Base-by-base conservation (phyloP, 2,329 filamentous ascomycete species). In the Pochonia chlamydosporia region DNA sequence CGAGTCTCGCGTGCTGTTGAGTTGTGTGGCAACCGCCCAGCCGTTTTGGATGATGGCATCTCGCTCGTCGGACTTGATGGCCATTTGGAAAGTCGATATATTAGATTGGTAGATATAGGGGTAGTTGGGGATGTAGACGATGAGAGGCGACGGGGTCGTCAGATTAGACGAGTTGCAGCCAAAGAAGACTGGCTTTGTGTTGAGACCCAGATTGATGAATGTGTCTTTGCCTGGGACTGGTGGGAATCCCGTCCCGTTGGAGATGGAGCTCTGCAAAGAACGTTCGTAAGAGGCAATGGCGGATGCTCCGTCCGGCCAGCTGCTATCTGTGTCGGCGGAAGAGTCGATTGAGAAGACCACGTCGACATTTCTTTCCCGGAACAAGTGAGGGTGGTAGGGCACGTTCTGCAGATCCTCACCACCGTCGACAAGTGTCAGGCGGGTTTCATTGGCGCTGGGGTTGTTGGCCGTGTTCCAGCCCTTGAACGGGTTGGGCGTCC, bases 1-100 rank as follows among this genome's bases (percentile, higher is more conserved):
- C 3, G 67, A 57, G 62, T 95, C 85, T 3, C 84, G 62, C 1
- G 89, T 91, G 43, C 76, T 80, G 68, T 97, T 96, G 44, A 80
- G 89, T 72, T 86, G 84, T 0, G 91, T 96, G 3, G 80, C 91
- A 16, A 85, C 81, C 56, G 93, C 80, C 70, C 87, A 93, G 18
- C 89, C 92, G 68, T 99, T 97, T 55, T 79, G 66, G 59, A 99
- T 89, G 60, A 96, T 87, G 52, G 77, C 76, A 62, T 96, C 81
- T 52, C 92, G 87, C 68, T 89, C 67, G 1, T 62, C 66, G 56
- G 80, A 67, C 30, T 77, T 73, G 74, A 91, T 89, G 35, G 67
- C 66, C 31, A 82, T 72, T 50, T 82, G 74, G 63, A 87, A 92
- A 42, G 92, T 96, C 2, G 85, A 87, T 6, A 85, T 76, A 71